Evolutionary conservation across 129 eudicot species (phyloP).

Genomic region (Arctium minus): DNA sequence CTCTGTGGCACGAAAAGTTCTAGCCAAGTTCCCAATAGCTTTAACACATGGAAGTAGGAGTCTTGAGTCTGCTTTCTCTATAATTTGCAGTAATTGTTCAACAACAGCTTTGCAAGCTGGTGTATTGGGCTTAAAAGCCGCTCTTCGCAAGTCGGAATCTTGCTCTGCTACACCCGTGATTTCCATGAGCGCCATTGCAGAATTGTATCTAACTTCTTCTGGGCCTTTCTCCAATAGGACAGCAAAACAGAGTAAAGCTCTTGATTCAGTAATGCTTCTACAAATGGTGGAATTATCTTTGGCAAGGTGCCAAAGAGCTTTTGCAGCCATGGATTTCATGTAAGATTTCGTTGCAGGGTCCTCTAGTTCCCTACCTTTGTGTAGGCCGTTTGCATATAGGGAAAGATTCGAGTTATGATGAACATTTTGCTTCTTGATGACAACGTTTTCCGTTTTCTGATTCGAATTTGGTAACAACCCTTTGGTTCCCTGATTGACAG

Average conservation of each 20-base stretch:
- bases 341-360: slow-evolving; percentile 39
- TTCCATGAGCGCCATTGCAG: slow-evolving; percentile 54
- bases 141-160: slow-evolving; percentile 40
- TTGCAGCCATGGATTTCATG: slow-evolving; percentile 50
- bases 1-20: slow-evolving; percentile 43
- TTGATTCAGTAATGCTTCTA: slow-evolving; percentile 45
- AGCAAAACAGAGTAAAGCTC: slow-evolving; percentile 49
- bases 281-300: slow-evolving; percentile 36
- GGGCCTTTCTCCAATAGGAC: slow-evolving; percentile 45
- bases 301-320: slow-evolving; percentile 45
- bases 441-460: slow-evolving; percentile 12
- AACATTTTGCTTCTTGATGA: slow-evolving; percentile 22
- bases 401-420: slow-evolving; percentile 28
- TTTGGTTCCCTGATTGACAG: neutral
- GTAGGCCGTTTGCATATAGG: slow-evolving; percentile 12
- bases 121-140: slow-evolving; percentile 44
- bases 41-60: slow-evolving; percentile 36
- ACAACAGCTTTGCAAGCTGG: slow-evolving; percentile 44
- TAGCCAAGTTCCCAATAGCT: slow-evolving; percentile 42
- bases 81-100: slow-evolving; percentile 33
- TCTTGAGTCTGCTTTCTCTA: slow-evolving; percentile 36
- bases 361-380: slow-evolving; percentile 44
- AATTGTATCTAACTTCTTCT: slow-evolving; percentile 39
- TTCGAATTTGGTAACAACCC: neutral
- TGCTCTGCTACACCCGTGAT: slow-evolving; percentile 44